Base-by-base conservation (phyloP, 208 protist species). In the Vickermania ingenoplastis region DNA sequence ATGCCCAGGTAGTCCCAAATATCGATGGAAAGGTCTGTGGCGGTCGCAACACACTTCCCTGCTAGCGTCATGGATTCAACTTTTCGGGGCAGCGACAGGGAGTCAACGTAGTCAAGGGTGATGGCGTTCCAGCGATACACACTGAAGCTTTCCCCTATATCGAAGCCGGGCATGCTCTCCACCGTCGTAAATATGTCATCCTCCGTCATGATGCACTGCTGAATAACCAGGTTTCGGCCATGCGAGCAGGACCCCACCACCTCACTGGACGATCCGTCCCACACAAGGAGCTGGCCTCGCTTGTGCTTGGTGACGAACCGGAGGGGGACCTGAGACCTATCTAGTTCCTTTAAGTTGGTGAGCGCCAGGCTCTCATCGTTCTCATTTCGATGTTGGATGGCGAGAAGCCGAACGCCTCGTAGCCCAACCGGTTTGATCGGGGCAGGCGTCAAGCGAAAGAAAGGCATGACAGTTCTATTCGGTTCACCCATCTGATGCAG, bases 211-310 rank as follows among this genome's bases (percentile, higher is more conserved):
- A 85, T 41, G 41, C 78, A 87, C 68, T 91, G 72, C 23, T 68
- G 55, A 29, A 95, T 83, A 26, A 61, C 63, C 31, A 69, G 75
- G 67, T 67, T 64, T 21, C 50, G 59, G 49, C 69, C 63, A 57
- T 85, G 82, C 24, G 69, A 29, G 59, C 81, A 86, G 0, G 66
- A 48, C 3, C 69, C 81, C 26, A 80, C 30, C 4, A 85, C 63
- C 13, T 67, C 30, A 30, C 77, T 53, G 7, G 59, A 75, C 14
- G 76, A 57, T 11, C 73, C 68, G 62, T 84, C 65, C 78, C 87
- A 94, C 36, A 90, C 36, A 0, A 91, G 52, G n/a, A 94, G 67
- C 1, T 71, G 69, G 1, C 87, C 87, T 41, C 74, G 77, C 2
- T 78, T 65, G 54, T 94, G 87, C 30, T 71, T 41, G 2, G 83